phyloP scores from a whole-genome alignment of 306 rosid species.

The Cucurbita argyrosperma region DNA sequence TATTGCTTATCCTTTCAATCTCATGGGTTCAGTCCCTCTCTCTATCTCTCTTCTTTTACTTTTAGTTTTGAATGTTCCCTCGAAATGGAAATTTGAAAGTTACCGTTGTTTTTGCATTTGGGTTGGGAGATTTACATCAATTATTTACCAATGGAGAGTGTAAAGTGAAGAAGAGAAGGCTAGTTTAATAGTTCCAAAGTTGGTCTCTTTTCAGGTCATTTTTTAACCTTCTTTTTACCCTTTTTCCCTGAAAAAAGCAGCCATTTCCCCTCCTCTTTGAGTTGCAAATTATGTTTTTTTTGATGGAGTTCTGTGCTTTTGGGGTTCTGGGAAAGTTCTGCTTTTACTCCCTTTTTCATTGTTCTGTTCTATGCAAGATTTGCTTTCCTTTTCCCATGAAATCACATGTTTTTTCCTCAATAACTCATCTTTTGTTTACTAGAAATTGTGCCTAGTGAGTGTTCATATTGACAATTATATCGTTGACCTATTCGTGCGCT shows the following conservation, averaged over 20 bases:
- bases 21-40: neutral
- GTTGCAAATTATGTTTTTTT: neutral
- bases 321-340: constrained; percentile 11
- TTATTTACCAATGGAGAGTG: constrained; percentile 12
- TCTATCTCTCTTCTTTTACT: neutral
- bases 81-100: neutral
- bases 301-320: constrained; percentile 31
- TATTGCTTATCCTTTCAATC: neutral
- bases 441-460: neutral
- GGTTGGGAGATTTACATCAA: neutral
- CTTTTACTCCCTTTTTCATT: neutral
- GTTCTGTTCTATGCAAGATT: constrained; percentile 2
- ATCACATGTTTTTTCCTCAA: neutral
- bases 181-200: constrained; percentile 20
- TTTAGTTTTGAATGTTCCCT: neutral
- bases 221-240: neutral
- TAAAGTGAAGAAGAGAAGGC: constrained; percentile 17
- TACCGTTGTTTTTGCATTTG: neutral
- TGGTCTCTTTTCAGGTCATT: constrained; percentile 6
- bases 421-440: neutral
- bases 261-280: neutral
- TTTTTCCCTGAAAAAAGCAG: neutral
- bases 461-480: neutral
- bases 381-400: constrained; percentile 3
- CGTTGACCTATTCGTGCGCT: neutral